Evolutionary conservation across 768 basidiomycete genomes (phyloP), one percentile per base, ranked within the genome.

Genomic region (Collybia mongolica): DNA sequence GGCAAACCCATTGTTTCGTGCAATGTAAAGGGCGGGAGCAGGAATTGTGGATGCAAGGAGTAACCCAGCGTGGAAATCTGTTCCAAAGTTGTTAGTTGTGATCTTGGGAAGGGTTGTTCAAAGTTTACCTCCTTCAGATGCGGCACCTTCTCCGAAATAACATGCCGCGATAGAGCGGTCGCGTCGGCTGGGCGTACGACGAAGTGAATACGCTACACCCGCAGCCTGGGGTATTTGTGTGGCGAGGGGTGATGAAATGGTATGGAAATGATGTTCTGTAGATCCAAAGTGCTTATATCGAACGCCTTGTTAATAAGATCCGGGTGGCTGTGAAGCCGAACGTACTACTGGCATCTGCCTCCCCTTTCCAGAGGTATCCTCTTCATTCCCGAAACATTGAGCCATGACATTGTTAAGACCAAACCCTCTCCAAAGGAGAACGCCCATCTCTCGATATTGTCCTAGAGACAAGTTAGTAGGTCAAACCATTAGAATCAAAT

Each of bases 181-280:
- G 24, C 83, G 77, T 29, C 87, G 82, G 41, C 67, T 70, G 0
- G 86, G 86, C 39, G 88, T 85, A 3, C 93, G 84, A 58, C 86
- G 86, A 48, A 98, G 75, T 0, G 95, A 93, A 61, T 90, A 96
- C 0, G 81, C 94, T 5, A 96, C 92, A 14, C 94, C 95, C 0
- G 94, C 93, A 19, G 93, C 95, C 67, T 95, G 93, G 6, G 92
- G 93, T 57, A 97, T 91, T 68, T 98, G 94, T 1, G 95, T 98
- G 8, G 89, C 92, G 22, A 98, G 76, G 1, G 94, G 90, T 5
- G 91, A 94, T 2, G 95, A 97, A 53, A 97, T 97, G 17, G 90
- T 92, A 68, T 94, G 90, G 65, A 95, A 96, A 65, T 96, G 94
- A 51, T 88, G 81, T 50, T 82, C 71, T 1, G 80, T 77, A 5